Evolutionary conservation across 306 rosid species (phyloP).

Genomic region (Fagus crenata): DNA sequence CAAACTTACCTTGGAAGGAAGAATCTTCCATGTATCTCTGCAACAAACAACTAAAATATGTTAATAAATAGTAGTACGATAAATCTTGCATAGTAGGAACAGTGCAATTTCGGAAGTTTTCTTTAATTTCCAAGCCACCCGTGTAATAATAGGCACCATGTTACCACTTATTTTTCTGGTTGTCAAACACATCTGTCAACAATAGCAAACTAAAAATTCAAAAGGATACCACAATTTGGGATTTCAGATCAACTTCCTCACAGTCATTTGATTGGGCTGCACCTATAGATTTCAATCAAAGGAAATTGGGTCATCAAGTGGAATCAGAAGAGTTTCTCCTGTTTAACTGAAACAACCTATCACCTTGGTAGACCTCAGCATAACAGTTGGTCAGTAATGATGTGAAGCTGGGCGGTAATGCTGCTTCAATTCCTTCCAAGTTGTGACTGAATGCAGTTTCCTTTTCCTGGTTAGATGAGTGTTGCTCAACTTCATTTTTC

Average conservation of each 20-base stretch:
- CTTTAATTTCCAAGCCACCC: conserved; percentile 17
- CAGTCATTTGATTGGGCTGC: conserved; percentile 47
- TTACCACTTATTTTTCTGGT: not conserved
- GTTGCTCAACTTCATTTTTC: conserved; percentile 32
- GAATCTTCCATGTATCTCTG: conserved; percentile 91
- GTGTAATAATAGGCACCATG: conserved; percentile 19
- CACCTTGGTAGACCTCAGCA: conserved; percentile 52
- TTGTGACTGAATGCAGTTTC: conserved; percentile 32
- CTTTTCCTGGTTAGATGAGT: conserved; percentile 40
- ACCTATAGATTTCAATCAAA: conserved; percentile 31
- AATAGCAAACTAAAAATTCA: conserved; percentile 7
- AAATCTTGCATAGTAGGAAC: conserved; percentile 9
- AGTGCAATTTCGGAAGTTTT: conserved; percentile 19
- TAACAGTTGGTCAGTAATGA: conserved; percentile 50
- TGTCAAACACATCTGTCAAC: conserved; percentile 15
- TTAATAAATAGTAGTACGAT: conserved; percentile 14
- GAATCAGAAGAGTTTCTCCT: conserved; percentile 19
- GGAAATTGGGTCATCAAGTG: conserved; percentile 25
- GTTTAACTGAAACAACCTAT: conserved; percentile 15
- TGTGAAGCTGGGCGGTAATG: conserved; percentile 84
- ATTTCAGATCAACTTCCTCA: conserved; percentile 52
- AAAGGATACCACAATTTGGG: conserved; percentile 65
- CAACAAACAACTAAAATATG: conserved; percentile 30
- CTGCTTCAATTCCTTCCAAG: conserved; percentile 43
- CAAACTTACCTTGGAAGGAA: conserved; percentile 74